A percentile compares a stretch with the other conserved stretches of the same genome.
Evolutionary conservation across 108 stramenopile species (phyloP).

Genomic region (Chaetoceros muelleri): DNA sequence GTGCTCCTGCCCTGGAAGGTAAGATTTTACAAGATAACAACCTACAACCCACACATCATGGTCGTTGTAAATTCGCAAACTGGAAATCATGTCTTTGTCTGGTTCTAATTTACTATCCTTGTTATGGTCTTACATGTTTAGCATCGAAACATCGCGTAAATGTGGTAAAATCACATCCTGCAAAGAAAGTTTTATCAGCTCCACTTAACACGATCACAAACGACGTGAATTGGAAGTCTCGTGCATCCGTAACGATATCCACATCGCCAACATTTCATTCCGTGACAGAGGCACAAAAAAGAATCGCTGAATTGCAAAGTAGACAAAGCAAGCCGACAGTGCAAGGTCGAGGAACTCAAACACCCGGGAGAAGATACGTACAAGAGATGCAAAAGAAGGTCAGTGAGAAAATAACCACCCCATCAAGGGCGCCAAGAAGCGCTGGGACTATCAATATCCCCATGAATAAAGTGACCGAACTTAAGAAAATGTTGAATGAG

Average conservation of each 20-base stretch:
- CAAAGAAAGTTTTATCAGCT: too few species aligned
- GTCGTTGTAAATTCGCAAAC: too few species aligned
- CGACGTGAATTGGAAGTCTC: too few species aligned
- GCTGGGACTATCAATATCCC: not conserved
- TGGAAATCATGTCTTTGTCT: too few species aligned
- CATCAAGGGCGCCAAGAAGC: not conserved
- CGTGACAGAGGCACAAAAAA: not conserved
- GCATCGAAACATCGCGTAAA: too few species aligned
- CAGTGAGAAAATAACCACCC: not conserved
- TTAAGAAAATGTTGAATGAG: not conserved
- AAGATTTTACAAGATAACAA: too few species aligned
- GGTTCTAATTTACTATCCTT: too few species aligned
- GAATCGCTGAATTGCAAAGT: not conserved
- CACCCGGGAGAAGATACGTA: not conserved
- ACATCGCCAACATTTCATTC: not conserved
- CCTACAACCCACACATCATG: too few species aligned
- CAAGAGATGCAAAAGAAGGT: not conserved
- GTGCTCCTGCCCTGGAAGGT: too few species aligned
- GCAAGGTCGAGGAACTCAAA: not conserved
- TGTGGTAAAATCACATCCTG: too few species aligned
- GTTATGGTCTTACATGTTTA: too few species aligned
- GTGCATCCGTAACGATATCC: not conserved
- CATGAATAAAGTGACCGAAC: not conserved
- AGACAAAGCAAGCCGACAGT: not conserved
- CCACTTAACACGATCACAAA: too few species aligned